Conservation (phyloP, 768 basidiomycete species). For the Lepiota brunneoincarnata region DNA sequence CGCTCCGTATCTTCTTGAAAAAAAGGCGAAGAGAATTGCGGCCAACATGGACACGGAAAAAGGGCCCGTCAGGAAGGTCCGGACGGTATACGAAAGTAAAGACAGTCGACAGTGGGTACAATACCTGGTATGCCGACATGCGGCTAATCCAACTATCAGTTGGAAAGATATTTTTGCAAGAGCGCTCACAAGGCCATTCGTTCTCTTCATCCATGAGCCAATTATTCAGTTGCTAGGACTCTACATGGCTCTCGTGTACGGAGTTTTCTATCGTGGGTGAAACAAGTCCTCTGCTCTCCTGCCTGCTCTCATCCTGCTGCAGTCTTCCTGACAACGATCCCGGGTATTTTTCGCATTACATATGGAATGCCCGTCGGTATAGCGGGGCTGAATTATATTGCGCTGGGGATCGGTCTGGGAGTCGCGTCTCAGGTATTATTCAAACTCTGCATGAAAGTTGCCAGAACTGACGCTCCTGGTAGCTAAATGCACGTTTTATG, state of each 20-base stretch:
- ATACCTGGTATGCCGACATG: too few species aligned
- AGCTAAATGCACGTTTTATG: conserved; percentile 48
- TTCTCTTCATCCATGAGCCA: conserved; percentile 55
- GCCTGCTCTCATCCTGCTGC: not conserved
- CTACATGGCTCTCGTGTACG: conserved; percentile 73
- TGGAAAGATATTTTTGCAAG: conserved; percentile 49
- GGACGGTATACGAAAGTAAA: conserved; percentile 44
- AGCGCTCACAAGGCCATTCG: conserved; percentile 67
- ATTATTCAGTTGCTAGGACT: conserved; percentile 66
- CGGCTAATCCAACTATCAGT: conserved; percentile 24
- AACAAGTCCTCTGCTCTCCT: too few species aligned
- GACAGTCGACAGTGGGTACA: conserved; percentile 41
- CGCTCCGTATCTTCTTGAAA: conserved; percentile 42
- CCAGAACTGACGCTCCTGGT: not conserved
- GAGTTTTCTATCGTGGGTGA: conserved; percentile 50
- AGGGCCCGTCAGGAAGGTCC: conserved; percentile 31
- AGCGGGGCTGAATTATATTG: conserved; percentile 66
- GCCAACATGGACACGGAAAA: conserved; percentile 49
- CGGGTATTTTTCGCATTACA: conserved; percentile 49
- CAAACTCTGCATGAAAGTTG: too few species aligned
- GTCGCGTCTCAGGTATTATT: conserved; percentile 38
- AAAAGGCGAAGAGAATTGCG: conserved; percentile 47
- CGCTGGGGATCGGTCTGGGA: conserved; percentile 63
- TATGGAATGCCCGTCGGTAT: conserved; percentile 59
- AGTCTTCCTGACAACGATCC: conserved; percentile 71